A percentile compares a stretch with the other conserved stretches of the same genome.
These are phyloP conservation scores for Knufia fluminis DNA, from an alignment of 2,329 filamentous ascomycete species.

Conservation along the genomic window DNA sequence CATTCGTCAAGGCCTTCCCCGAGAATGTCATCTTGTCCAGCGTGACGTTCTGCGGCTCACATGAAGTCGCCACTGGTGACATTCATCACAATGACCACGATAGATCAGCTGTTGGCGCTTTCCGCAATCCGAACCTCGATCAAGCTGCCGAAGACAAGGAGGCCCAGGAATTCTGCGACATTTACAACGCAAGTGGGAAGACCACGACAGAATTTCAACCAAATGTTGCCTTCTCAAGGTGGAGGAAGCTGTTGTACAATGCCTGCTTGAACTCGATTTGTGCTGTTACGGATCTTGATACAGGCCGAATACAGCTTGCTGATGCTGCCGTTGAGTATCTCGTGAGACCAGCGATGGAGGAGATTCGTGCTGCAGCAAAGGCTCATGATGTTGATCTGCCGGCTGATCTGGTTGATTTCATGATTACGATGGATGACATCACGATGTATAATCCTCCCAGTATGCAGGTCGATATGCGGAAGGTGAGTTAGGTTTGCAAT, in stretches of 20 bases:
- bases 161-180: conserved; percentile 36
- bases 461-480: conserved; percentile 49
- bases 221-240: conserved; percentile 25
- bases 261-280: conserved; percentile 46
- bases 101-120: conserved; percentile 40
- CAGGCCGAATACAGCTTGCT: conserved; percentile 40
- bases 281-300: conserved; percentile 44
- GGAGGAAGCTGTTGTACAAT: conserved; percentile 40
- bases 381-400: no score
- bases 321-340: conserved; percentile 38
- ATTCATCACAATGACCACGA: conserved; percentile 48
- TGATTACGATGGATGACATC: conserved; percentile 13
- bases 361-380: no score
- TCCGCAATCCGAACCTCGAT: conserved; percentile 14
- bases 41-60: conserved; percentile 44
- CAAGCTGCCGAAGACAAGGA: conserved; percentile 18
- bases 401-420: no score
- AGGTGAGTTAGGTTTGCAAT: no score
- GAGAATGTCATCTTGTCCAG: conserved; percentile 45
- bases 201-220: conserved; percentile 33
- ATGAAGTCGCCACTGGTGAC: conserved; percentile 38
- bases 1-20: conserved; percentile 43
- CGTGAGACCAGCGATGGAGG: conserved; percentile 43
- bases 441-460: conserved; percentile 43
- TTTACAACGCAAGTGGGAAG: conserved; percentile 24